These are phyloP conservation scores for Senecio squalidus DNA, from an alignment of 140 eudicot species.

Conservation along the genomic window DNA sequence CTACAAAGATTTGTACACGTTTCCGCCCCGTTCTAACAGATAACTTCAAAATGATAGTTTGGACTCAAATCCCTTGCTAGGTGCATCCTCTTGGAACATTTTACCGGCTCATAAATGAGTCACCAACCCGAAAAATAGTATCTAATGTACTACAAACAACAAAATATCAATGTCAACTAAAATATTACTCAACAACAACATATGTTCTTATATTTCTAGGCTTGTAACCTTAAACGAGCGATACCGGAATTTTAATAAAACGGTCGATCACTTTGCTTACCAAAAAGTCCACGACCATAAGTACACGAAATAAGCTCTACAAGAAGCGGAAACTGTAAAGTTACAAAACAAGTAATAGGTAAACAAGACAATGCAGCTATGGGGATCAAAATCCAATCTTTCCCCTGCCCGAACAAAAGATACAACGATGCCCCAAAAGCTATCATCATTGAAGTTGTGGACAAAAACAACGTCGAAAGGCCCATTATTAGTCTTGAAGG, in stretches of 20 bases:
- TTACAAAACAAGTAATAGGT: slow-evolving; percentile 36
- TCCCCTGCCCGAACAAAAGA: slow-evolving; percentile 32
- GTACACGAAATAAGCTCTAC: slow-evolving; percentile 39
- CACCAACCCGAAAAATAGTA: too few relatives aligned
- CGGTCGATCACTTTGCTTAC: slow-evolving; percentile 33
- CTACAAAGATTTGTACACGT: too few relatives aligned
- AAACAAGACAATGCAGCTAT: slow-evolving; percentile 31
- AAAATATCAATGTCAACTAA: too few relatives aligned
- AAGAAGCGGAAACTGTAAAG: slow-evolving; percentile 41
- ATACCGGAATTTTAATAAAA: slow-evolving; percentile 15
- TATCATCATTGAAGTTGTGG: slow-evolving; percentile 38
- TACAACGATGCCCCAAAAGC: slow-evolving; percentile 37
- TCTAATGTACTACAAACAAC: background rate
- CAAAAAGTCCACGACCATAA: slow-evolving; percentile 40
- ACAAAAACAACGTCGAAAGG: slow-evolving; percentile 27
- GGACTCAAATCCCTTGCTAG: too few relatives aligned
- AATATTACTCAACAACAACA: slow-evolving; percentile 6
- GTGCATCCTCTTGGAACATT: too few relatives aligned
- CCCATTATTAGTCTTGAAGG: slow-evolving; percentile 38
- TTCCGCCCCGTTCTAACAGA: too few relatives aligned
- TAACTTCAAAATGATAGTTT: too few relatives aligned
- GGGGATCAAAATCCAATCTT: slow-evolving; percentile 30
- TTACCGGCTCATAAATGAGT: too few relatives aligned
- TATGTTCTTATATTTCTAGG: background rate
- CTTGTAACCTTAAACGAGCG: background rate